These are phyloP conservation scores for Pestalotiopsis sp. DNA, from an alignment of 2,329 filamentous ascomycete genomes.

Conservation along the genomic window DNA sequence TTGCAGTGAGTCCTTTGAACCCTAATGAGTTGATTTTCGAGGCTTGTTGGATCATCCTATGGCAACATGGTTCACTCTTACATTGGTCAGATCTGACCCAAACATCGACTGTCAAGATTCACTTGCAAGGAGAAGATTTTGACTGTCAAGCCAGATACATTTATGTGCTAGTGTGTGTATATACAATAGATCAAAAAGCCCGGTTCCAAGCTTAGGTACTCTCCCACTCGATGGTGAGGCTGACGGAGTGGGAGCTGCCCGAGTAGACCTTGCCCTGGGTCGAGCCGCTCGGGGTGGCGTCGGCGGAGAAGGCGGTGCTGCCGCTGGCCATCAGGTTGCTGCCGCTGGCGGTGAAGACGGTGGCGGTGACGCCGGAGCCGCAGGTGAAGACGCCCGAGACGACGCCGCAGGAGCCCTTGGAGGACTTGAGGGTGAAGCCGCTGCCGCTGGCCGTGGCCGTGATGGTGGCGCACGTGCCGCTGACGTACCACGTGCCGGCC, in stretches of 20 bases:
- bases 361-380: conserved; percentile 41
- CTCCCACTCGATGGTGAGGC: background rate
- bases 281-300: background rate
- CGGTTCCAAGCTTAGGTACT: background rate
- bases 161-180: no score
- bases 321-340: conserved; percentile 9
- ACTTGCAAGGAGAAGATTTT: no score
- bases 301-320: conserved; percentile 7
- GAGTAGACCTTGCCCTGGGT: conserved; percentile 9
- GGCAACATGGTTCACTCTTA: no score
- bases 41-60: no score
- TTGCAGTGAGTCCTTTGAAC: no score
- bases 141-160: background rate
- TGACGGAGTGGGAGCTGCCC: conserved; percentile 2
- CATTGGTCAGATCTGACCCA: no score
- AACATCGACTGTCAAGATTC: no score
- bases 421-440: conserved; percentile 60
- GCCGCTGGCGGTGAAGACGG: conserved; percentile 12
- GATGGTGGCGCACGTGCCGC: conserved; percentile 69
- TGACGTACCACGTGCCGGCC: conserved; percentile 67
- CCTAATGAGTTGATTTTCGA: no score
- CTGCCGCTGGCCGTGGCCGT: conserved; percentile 49
- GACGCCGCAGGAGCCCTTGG: conserved; percentile 62
- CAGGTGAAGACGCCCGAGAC: conserved; percentile 57
- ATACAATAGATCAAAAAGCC: no score